Conservation (phyloP, 2,329 filamentous ascomycete genomes). For the Didymella sp. region DNA sequence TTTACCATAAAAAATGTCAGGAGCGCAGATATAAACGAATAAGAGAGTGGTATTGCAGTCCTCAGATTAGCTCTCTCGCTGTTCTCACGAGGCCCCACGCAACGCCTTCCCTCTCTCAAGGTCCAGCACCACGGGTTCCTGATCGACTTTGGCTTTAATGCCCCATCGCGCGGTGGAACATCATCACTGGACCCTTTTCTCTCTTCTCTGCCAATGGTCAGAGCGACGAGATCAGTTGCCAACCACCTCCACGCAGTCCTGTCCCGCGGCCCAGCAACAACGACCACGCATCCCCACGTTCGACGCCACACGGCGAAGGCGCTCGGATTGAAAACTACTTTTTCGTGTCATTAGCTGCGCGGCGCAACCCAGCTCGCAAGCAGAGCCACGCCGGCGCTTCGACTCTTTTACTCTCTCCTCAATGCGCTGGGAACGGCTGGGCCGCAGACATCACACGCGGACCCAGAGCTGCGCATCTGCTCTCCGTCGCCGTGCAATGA, state of each 20-base stretch:
- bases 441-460: not conserved
- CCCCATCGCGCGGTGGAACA: slow-evolving; percentile 35
- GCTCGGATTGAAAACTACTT: slow-evolving; percentile 50
- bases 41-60: slow-evolving; percentile 19
- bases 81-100: slow-evolving; percentile 43
- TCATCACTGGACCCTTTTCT: slow-evolving; percentile 43
- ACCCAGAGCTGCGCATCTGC: slow-evolving; percentile 30
- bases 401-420: slow-evolving; percentile 45
- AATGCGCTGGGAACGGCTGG: slow-evolving; percentile 40
- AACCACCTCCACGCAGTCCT: slow-evolving; percentile 11
- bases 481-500: slow-evolving; percentile 29
- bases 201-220: slow-evolving; percentile 21
- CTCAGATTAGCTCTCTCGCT: slow-evolving; percentile 49
- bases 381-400: slow-evolving; percentile 36
- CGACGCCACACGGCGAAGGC: slow-evolving; percentile 23
- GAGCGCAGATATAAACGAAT: not conserved
- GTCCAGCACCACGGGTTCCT: slow-evolving; percentile 32
- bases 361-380: slow-evolving; percentile 15
- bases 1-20: not conserved
- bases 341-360: slow-evolving; percentile 38
- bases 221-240: slow-evolving; percentile 8
- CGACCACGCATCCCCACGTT: slow-evolving; percentile 35
- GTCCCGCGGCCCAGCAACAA: slow-evolving; percentile 30
- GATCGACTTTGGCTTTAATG: slow-evolving; percentile 48
- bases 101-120: slow-evolving; percentile 11